Percentiles rank a stretch among this genome's conserved stretches.
Evolutionary conservation across 73 alveolate genomes (phyloP).

Genomic region (Diophrys appendiculata): DNA sequence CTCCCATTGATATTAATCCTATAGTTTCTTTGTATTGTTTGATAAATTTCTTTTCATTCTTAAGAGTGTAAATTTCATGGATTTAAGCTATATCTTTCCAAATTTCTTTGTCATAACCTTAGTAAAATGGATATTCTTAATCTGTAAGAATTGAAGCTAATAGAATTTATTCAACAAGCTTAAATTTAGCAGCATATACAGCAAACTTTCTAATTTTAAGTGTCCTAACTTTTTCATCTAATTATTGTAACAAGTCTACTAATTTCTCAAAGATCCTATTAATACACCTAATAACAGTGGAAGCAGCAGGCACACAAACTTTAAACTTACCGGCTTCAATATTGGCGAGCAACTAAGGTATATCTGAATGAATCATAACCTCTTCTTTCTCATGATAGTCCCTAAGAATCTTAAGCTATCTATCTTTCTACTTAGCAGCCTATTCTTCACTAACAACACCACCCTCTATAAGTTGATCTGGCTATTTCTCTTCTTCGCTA

Average conservation of each 20-base stretch:
- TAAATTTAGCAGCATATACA: constrained; percentile 5
- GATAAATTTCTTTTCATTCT: neutral
- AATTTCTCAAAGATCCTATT: constrained; percentile 1
- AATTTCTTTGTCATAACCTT: neutral
- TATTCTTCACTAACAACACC: too few relatives aligned
- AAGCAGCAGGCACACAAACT: constrained; percentile 9
- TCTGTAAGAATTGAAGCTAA: constrained; percentile 1
- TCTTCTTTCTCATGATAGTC: too few relatives aligned
- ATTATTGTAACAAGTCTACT: neutral
- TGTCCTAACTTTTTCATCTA: neutral
- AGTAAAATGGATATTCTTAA: neutral
- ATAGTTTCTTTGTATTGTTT: neutral
- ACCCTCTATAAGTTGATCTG: too few relatives aligned
- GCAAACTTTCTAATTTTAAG: neutral
- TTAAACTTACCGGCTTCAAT: constrained; percentile 10
- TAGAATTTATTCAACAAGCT: neutral
- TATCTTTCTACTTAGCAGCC: too few relatives aligned
- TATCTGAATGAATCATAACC: too few relatives aligned
- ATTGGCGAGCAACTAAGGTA: too few relatives aligned
- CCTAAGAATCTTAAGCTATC: too few relatives aligned
- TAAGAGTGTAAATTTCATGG: neutral
- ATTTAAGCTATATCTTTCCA: neutral
- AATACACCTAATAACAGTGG: neutral
- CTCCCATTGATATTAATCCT: constrained; percentile 1
- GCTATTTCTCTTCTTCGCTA: too few relatives aligned